These are phyloP conservation scores for Nicotiana noctiflora DNA, from an alignment of 257 asterid species.

Conservation along the genomic window DNA sequence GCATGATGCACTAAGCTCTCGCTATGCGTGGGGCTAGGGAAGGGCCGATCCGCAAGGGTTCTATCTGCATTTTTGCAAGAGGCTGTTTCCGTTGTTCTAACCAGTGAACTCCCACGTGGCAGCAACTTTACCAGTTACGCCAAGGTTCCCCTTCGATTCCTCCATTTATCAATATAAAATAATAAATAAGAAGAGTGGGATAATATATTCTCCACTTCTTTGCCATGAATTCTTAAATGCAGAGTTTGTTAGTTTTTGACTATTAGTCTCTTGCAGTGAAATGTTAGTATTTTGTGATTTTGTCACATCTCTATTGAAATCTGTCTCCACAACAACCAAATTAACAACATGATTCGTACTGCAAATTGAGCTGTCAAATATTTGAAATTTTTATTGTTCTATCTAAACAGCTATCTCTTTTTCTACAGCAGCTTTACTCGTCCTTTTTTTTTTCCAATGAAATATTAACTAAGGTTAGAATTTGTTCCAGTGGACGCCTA, in stretches of 20 bases:
- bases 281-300: background rate
- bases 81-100: too few relatives aligned
- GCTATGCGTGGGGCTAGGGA: too few relatives aligned
- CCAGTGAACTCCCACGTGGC: too few relatives aligned
- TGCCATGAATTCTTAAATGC: background rate
- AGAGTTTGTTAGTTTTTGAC: background rate
- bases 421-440: background rate
- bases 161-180: background rate
- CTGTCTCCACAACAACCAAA: background rate
- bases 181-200: background rate
- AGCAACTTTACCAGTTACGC: too few relatives aligned
- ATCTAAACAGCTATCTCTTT: background rate
- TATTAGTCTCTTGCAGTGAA: background rate
- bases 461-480: background rate
- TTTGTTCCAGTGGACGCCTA: background rate
- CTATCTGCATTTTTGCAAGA: too few relatives aligned
- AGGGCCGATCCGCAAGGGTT: too few relatives aligned
- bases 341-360: background rate
- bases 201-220: background rate
- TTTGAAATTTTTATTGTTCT: background rate
- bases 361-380: background rate
- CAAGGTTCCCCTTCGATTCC: background rate
- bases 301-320: background rate
- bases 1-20: too few relatives aligned
- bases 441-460: background rate